Base-by-base conservation (phyloP, 2,329 filamentous ascomycete genomes). In the Truncatella angustata region DNA sequence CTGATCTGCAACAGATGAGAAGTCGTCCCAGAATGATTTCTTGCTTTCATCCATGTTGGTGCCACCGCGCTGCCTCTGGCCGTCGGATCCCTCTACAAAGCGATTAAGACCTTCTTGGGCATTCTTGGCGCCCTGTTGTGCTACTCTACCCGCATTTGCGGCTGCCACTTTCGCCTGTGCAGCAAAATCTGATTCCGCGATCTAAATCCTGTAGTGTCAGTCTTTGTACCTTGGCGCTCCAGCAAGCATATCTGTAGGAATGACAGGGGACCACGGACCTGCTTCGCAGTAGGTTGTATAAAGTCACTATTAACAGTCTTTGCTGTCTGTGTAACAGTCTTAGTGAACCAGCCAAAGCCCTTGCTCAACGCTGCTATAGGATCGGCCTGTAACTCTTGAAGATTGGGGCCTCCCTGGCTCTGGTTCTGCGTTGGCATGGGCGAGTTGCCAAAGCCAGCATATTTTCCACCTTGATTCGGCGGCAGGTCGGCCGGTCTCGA, bases 271-370 rank as follows among this genome's bases (percentile, higher is more conserved):
- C 11, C 28, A 63, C 78, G 55, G 77, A 91, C 88, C 82, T 91
- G 89, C 66, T 90, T 88, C 56, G 94, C 91, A 24, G 91, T 94
- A 9, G 94, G 94, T 72, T 96, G 91, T 50, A 99, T 90, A 73
- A 91, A 97, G 30, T 87, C 84, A 60, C 94, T 88, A 68, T 97
- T 96, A 21, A 97, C 87, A 14, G 84, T 90, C 77, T 96, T 95
- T 34, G 92, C 94, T 58, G 90, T 89, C 78, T 94, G 96, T 23
- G 85, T 86, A 37, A 97, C 91, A 11, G 90, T 91, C 30, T 84
- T 88, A 16, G 91, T 83, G 65, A 97, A 91, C 91, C 94, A 97
- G 7, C 93, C 93, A 63, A 97, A 95, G 0, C 93, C 90, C 72
- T 96, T 97, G 24, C 86, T 91, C 61, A 99, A 71, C 14, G 93